Evolutionary conservation across 1,139 yeast species (phyloP), one percentile per base, ranked within the genome.

Genomic region (Tardiomyces blankii): DNA sequence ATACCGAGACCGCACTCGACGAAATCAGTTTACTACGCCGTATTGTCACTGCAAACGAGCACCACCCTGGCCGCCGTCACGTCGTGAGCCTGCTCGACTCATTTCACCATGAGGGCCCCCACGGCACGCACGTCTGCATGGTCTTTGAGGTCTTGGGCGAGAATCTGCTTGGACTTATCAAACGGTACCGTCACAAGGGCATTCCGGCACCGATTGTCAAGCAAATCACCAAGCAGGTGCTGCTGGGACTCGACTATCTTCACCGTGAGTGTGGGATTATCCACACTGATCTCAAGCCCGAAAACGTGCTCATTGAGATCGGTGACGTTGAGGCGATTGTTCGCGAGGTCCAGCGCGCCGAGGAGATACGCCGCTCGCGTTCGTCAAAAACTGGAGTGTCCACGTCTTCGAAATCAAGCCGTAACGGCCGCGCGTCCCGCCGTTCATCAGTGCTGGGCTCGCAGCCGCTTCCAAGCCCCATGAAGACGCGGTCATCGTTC

Each of bases 221-320:
- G 62, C 93, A 82, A 62, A 82, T 87, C 44, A 78, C 93, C 8
- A 81, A 80, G 53, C 95, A 87, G 62, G 73, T 86, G 39, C 66
- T 86, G 45, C 69, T 82, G 18, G 87, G 91, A 0, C 68, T 85
- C 51, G 95, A 87, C 63, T 86, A 82, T 60, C 67, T 87, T 52
- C 96, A 87, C 61, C 68, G 91, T 41, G 81, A 76, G 54, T 84
- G 95, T 64, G 95, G 95, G n/a, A 81, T 87, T 33, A 83, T 87
- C 49, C 96, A 87, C 64, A 87, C 96, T 0, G 96, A 87, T 59
- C 69, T 87, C 51, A 87, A 87, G 63, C 96, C 96, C 0, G 96
- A 87, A 61, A 87, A 87, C 60, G 82, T 87, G n/a, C 67, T 87
- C 51, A 74, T 86, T 43, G 88, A 83, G 57, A 81, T 86, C 49